Conservation (phyloP, 371 early-diverging fungal species). For the Mortierella sp. region DNA sequence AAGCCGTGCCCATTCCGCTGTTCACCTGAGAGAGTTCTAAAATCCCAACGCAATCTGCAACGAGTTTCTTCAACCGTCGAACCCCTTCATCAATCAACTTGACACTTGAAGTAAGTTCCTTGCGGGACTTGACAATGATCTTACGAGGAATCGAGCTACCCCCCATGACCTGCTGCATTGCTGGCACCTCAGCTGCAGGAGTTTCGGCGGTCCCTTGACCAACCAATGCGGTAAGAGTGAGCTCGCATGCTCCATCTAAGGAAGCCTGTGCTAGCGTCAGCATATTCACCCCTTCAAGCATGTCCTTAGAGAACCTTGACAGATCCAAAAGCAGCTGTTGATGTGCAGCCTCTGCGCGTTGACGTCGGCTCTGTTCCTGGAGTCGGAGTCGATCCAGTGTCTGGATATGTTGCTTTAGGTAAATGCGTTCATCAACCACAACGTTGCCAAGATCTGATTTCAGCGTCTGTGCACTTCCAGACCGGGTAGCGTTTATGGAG, state of each 20-base stretch:
- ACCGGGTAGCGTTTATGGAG: conserved; percentile 32
- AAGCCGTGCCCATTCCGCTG: background rate
- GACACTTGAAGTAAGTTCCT: conserved; percentile 18
- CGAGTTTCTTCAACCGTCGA: conserved; percentile 24
- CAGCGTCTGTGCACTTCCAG: conserved; percentile 30
- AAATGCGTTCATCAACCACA: conserved; percentile 34
- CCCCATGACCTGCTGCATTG: background rate
- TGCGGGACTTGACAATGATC: conserved; percentile 11
- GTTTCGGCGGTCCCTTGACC: background rate
- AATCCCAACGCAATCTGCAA: conserved; percentile 44
- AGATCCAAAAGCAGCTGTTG: conserved; percentile 22
- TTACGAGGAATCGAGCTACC: background rate
- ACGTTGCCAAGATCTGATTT: conserved; percentile 21
- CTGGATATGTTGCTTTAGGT: conserved; percentile 43
- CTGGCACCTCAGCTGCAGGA: background rate
- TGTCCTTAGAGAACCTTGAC: conserved; percentile 18
- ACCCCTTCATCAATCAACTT: conserved; percentile 20
- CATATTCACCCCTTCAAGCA: conserved; percentile 25
- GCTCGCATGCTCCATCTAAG: conserved; percentile 27
- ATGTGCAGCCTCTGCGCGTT: conserved; percentile 18
- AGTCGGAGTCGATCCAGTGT: conserved; percentile 18
- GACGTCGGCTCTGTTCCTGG: conserved; percentile 18
- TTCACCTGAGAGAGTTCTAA: conserved; percentile 15
- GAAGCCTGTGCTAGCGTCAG: conserved; percentile 40
- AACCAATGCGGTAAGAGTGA: conserved; percentile 13